These are phyloP conservation scores for Centella asiatica DNA, from an alignment of 129 eudicot species.

Conservation along the genomic window DNA sequence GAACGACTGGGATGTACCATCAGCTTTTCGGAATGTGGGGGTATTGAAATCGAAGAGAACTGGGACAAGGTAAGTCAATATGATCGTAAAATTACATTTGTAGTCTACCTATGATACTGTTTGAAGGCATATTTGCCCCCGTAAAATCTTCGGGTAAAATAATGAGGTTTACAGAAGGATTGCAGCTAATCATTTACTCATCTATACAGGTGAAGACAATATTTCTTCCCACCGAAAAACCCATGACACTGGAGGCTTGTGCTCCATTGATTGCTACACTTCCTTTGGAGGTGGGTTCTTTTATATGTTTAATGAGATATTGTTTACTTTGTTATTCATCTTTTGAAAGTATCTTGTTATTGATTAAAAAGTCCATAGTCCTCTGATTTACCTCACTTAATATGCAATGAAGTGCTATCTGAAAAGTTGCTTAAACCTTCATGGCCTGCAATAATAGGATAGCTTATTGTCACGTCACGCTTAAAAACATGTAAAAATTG, in stretches of 20 bases:
- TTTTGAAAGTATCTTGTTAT: not conserved
- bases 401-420: not conserved
- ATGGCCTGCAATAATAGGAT: too few relatives aligned
- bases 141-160: not conserved
- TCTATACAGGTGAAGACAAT: slow-evolving; percentile 61
- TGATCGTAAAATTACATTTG: not conserved
- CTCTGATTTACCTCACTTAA: not conserved
- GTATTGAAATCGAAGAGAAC: slow-evolving; percentile 87
- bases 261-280: slow-evolving; percentile 86
- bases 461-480: too few relatives aligned
- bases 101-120: not conserved
- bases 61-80: slow-evolving; percentile 71
- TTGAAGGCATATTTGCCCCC: not conserved
- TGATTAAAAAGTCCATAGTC: not conserved
- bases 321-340: slow-evolving; percentile 1
- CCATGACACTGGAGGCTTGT: slow-evolving; percentile 53
- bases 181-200: not conserved
- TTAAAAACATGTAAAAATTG: too few relatives aligned
- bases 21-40: slow-evolving; percentile 90
- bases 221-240: slow-evolving; percentile 68
- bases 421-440: too few relatives aligned
- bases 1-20: slow-evolving; percentile 73
- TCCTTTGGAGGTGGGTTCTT: slow-evolving; percentile 65
- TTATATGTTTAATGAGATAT: not conserved
- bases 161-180: not conserved